Conservation (phyloP, 306 rosid genomes). For the Lathyrus sativus region DNA sequence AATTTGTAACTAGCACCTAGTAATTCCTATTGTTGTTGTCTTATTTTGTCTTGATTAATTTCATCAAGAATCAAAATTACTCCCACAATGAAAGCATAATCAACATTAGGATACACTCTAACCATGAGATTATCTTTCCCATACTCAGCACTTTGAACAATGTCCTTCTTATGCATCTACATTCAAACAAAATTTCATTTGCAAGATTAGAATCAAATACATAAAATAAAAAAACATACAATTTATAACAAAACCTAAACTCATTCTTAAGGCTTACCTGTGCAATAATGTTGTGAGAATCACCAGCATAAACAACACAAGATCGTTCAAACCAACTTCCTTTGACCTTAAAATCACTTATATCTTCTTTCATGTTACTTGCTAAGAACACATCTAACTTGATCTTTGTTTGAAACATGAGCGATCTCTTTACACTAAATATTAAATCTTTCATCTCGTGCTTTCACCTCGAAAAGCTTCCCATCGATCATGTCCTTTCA, state of each 20-base stretch:
- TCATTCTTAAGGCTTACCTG: not conserved
- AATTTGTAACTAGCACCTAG: no score
- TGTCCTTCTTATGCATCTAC: slow-evolving; percentile 17
- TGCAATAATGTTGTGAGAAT: slow-evolving; percentile 38
- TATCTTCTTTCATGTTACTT: slow-evolving; percentile 47
- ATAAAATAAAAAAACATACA: not conserved
- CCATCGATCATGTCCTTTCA: slow-evolving; percentile 46
- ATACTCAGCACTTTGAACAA: not conserved
- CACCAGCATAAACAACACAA: slow-evolving; percentile 55
- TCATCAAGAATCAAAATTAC: slow-evolving; percentile 21
- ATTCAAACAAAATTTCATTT: slow-evolving; percentile 4
- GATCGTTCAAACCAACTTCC: slow-evolving; percentile 61
- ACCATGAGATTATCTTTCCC: slow-evolving; percentile 15
- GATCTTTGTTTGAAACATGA: slow-evolving; percentile 51
- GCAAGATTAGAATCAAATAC: slow-evolving; percentile 6
- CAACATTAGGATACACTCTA: slow-evolving; percentile 19
- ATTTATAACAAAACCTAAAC: not conserved
- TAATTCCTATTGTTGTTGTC: not conserved
- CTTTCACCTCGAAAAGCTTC: slow-evolving; percentile 40
- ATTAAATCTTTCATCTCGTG: slow-evolving; percentile 37
- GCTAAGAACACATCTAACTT: slow-evolving; percentile 68
- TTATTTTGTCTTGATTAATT: slow-evolving; percentile 16
- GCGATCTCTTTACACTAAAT: slow-evolving; percentile 46
- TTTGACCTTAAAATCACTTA: slow-evolving; percentile 55
- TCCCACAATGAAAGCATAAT: slow-evolving; percentile 15